Percentiles rank a stretch among this genome's conserved stretches.
phyloP scores from a whole-genome alignment of 2,329 filamentous ascomycete genomes.

The Penicillium sp. region DNA sequence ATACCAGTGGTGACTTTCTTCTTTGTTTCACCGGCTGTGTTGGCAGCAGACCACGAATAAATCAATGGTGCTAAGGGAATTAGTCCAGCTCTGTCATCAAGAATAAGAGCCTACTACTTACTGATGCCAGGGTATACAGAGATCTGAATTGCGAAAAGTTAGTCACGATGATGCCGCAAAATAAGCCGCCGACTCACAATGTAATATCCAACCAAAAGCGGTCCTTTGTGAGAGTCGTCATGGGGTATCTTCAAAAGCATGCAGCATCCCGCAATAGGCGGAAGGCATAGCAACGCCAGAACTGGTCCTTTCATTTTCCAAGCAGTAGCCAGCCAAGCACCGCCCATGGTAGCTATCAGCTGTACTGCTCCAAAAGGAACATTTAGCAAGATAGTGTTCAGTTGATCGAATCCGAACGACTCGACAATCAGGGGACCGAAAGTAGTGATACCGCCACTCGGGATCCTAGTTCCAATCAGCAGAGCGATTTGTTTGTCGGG shows the following conservation, averaged over 20 bases:
- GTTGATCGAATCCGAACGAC: constrained; percentile 61
- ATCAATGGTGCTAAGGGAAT: constrained; percentile 61
- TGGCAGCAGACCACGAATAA: constrained; percentile 71
- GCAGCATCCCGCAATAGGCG: constrained; percentile 60
- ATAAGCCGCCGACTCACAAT: constrained; percentile 35
- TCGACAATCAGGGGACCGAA: constrained; percentile 64
- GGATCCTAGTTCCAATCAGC: constrained; percentile 45
- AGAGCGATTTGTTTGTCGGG: not conserved
- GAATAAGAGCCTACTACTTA: constrained; percentile 27
- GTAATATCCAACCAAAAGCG: constrained; percentile 62
- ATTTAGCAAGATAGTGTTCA: constrained; percentile 63
- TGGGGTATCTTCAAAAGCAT: constrained; percentile 59
- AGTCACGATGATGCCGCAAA: not conserved
- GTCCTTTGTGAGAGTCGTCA: constrained; percentile 50
- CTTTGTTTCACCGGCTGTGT: constrained; percentile 70
- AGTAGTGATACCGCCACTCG: constrained; percentile 62
- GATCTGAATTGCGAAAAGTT: constrained; percentile 40
- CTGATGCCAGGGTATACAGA: constrained; percentile 64
- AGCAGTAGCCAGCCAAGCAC: constrained; percentile 60
- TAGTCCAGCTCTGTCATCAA: constrained; percentile 7
- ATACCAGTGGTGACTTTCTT: constrained; percentile 68
- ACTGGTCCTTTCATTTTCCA: constrained; percentile 61
- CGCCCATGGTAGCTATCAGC: constrained; percentile 62
- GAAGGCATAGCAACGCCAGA: constrained; percentile 58
- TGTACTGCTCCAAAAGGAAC: constrained; percentile 66